Percentiles rank a stretch among this genome's conserved stretches.
phyloP scores from a whole-genome alignment of 2,329 filamentous ascomycete species.

The Rutstroemia sp. region DNA sequence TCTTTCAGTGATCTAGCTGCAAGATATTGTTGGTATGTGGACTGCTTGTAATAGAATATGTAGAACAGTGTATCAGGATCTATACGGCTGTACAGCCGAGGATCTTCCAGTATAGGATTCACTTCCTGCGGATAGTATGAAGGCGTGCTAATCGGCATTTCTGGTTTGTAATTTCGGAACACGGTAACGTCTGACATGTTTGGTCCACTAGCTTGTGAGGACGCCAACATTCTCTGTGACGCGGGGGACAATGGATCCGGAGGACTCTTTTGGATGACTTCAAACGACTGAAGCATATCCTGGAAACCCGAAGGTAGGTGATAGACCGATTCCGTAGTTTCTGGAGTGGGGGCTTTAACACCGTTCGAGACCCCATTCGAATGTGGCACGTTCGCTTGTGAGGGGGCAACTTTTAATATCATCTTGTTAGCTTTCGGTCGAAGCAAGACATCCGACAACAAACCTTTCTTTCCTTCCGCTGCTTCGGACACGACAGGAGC shows the following conservation, averaged over 20 bases:
- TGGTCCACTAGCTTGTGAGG: conserved; percentile 67
- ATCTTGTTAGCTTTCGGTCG: conserved; percentile 14
- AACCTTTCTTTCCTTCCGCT: conserved; percentile 40
- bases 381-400: conserved; percentile 27
- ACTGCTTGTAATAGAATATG: conserved; percentile 98
- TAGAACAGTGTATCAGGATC: conserved; percentile 97
- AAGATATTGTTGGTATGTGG: conserved; percentile 89
- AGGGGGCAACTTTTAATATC: not conserved
- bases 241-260: conserved; percentile 44
- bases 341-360: conserved; percentile 33
- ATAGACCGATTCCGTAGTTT: conserved; percentile 69
- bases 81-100: conserved; percentile 76
- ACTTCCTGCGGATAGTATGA: conserved; percentile 89
- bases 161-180: conserved; percentile 76
- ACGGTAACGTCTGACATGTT: conserved; percentile 72
- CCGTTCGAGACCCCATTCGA: conserved; percentile 48
- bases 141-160: conserved; percentile 69
- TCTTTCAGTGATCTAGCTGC: conserved; percentile 96
- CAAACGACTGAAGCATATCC: conserved; percentile 86
- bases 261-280: conserved; percentile 51
- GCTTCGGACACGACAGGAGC: conserved; percentile 34
- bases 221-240: conserved; percentile 65
- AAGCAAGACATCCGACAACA: conserved; percentile 12
- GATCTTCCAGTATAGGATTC: conserved; percentile 86
- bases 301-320: conserved; percentile 84